Evolutionary conservation across 1,139 yeast species (phyloP), one percentile per base, ranked within the genome.

Genomic region (Yamadazyma aaseri): DNA sequence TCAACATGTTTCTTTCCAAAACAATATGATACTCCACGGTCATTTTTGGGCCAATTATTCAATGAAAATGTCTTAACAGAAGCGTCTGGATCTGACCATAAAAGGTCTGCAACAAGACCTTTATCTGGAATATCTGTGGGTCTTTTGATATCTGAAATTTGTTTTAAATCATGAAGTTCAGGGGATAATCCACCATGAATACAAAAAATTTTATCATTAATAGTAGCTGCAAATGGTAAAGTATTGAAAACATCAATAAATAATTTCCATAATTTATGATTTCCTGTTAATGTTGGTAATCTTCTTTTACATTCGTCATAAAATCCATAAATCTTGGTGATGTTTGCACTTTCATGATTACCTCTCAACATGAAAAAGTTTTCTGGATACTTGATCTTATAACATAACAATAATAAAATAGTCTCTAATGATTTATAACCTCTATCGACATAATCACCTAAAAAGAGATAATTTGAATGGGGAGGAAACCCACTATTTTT

Each of bases 161-260:
- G 92, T 33, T 71, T 71, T 59, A 86, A 63, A 44, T 76, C 73
- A 12, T 67, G 67, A 46, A 86, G 68, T 36, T 79, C 80, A 2
- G 96, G 96, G 0, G 95, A 85, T 29, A 86, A 69, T 3, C 96
- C 96, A 21, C 96, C 96, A 60, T 86, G 96, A 38, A 86, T 86
- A 62, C 95, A 86, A 48, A 86, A 86, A 27, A 86, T 85, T 55
- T 82, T 82, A 46, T 86, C 90, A 33, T 85, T 86, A 48, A 86
- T 81, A 4, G 86, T 79, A 4, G 95, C 96, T 5, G 95, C 95
- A 37, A 86, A 79, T 1, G 96, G 96, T 45, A 86, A 65, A 9
- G 89, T 80, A 58, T 86, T 86, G 68, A 86, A 86, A 2, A 83
- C 94, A 56, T 86, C 96, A 39, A 86, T 74, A 47, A 85, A 79